Base-by-base conservation (phyloP, 225 moss, liverwort and hornwort genomes). In the Polytrichum formosum region DNA sequence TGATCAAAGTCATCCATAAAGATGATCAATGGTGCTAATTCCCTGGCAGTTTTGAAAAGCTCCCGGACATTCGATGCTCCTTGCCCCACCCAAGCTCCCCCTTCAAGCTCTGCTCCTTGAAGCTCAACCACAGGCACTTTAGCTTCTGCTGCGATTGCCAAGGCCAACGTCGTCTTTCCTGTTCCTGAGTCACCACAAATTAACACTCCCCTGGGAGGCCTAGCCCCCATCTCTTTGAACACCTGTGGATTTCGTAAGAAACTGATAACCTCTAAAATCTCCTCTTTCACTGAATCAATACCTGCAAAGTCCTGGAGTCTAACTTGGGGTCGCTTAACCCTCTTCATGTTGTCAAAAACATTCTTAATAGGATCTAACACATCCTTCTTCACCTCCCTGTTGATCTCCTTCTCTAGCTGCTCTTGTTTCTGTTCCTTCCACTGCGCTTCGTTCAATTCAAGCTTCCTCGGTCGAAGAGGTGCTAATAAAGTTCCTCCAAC, bases 1-100 rank as follows among this genome's bases (percentile, higher is more conserved):
- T 92, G 98, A 79, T 98, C 98, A 69, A 98, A 98, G 81, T 98
- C 98, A 46, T 98, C 98, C 98, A 98, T 98, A 70, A 94, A 98
- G 72, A 98, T 98, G 56, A 98, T 98, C 66, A 98, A 81, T 4
- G 98, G 98, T 55, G 98, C 94, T 74, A 91, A 53, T 74, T 98
- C 98, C 70, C 94, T 85, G 2, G 98, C 98, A 33, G 75, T 94
- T 87, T 98, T 98, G 46, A 98, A 98, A 6, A 98, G 94, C 75
- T 98, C 98, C 54, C 98, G 87, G 56, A 98, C 98, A 82, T 98
- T 98, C 17, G 98, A 98, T 29, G 98, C 98, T 75, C 98, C 98
- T 77, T 98, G 98, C 59, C 98, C 98, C 19, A 98, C 98, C 98
- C 98, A 98, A 27, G 98, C 90, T 69, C 98, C 98, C 7, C 98